Percentiles rank a stretch among this genome's conserved stretches.
Evolutionary conservation across 768 basidiomycete species (phyloP).

Genomic region (Hericium alpestre): DNA sequence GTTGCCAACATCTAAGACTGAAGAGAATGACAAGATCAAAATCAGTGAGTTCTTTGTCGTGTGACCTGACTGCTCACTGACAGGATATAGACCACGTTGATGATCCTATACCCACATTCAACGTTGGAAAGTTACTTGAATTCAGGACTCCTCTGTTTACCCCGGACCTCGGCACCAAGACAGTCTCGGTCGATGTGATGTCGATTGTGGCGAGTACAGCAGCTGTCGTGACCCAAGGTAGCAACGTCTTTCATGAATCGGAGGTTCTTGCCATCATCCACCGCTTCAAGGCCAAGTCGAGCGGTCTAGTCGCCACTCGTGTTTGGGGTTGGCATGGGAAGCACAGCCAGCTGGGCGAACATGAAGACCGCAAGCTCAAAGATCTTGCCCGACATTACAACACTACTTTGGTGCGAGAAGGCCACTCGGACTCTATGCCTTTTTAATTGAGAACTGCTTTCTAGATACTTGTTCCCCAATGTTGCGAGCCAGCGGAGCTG

Average conservation of each 20-base stretch:
- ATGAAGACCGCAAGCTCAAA: slow-evolving; percentile 54
- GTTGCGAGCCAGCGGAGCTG: slow-evolving; percentile 53
- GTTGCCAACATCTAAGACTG: no score
- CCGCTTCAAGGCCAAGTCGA: slow-evolving; percentile 54
- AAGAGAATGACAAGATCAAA: slow-evolving; percentile 15
- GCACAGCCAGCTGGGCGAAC: slow-evolving; percentile 38
- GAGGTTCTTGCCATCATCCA: slow-evolving; percentile 63
- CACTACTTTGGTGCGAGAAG: slow-evolving; percentile 43
- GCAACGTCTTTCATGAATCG: slow-evolving; percentile 58
- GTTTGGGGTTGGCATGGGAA: slow-evolving; percentile 75
- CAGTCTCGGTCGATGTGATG: slow-evolving; percentile 69
- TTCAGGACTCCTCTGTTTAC: slow-evolving; percentile 16
- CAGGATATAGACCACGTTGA: slow-evolving; percentile 21
- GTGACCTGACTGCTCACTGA: not conserved
- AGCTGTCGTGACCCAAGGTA: slow-evolving; percentile 32
- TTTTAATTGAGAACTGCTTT: not conserved
- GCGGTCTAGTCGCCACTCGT: slow-evolving; percentile 53
- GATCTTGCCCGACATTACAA: slow-evolving; percentile 70
- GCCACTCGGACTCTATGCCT: not conserved
- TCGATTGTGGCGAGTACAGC: slow-evolving; percentile 42
- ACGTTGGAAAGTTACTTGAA: slow-evolving; percentile 38
- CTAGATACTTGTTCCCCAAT: slow-evolving; percentile 39
- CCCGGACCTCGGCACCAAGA: slow-evolving; percentile 29
- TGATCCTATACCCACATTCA: slow-evolving; percentile 34
- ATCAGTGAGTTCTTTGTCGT: slow-evolving; percentile 21